Conservation (phyloP, 768 basidiomycete species). For the Lentinula sp. region DNA sequence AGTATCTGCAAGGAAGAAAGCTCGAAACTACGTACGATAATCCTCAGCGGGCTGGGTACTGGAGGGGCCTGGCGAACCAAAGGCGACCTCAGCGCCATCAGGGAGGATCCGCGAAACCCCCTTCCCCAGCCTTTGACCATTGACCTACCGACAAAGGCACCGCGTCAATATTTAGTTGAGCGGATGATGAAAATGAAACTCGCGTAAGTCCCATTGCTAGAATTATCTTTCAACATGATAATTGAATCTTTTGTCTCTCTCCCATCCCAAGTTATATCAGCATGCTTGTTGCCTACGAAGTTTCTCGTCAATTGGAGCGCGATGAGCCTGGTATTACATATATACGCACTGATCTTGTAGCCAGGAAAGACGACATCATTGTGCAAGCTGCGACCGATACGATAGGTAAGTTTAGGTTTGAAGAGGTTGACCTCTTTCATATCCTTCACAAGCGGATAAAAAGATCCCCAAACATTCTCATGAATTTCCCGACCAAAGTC, state of each 20-base stretch:
- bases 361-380: slow-evolving; percentile 10
- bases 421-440: background rate
- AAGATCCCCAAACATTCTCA: background rate
- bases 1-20: background rate
- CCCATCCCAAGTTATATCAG: slow-evolving; percentile 55
- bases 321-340: background rate
- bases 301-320: background rate
- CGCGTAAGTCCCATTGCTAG: slow-evolving; percentile 74
- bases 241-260: slow-evolving; percentile 30
- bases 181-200: slow-evolving; percentile 14
- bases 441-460: background rate
- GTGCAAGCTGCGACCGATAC: slow-evolving; percentile 1
- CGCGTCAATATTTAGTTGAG: background rate
- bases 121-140: slow-evolving; percentile 58
- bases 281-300: slow-evolving; percentile 51
- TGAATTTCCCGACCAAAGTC: background rate
- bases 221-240: slow-evolving; percentile 48
- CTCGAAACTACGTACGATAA: slow-evolving; percentile 50
- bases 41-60: slow-evolving; percentile 49
- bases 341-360: slow-evolving; percentile 28
- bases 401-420: background rate
- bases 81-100: slow-evolving; percentile 83
- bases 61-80: slow-evolving; percentile 56
- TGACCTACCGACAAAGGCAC: slow-evolving; percentile 41
- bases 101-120: slow-evolving; percentile 49